Base-by-base conservation (phyloP, 2,329 filamentous ascomycete genomes). In the Fusarium duplospermum region DNA sequence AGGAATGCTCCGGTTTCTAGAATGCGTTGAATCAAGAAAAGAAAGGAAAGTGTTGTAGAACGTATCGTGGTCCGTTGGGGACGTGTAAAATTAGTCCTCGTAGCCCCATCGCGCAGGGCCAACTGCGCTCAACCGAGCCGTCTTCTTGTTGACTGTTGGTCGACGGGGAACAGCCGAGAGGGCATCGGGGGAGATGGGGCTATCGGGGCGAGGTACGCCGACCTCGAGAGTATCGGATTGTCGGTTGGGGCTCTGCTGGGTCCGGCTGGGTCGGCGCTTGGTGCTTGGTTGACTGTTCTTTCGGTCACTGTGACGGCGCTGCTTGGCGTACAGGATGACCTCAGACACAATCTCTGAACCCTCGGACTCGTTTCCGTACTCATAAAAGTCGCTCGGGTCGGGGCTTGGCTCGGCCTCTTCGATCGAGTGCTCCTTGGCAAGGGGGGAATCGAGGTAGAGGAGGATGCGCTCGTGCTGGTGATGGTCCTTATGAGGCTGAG, bases 131-230 rank as follows among this genome's bases (percentile, higher is more conserved):
- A 82, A 62, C 6, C 86, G 82, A 13, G 84, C 85, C 59, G 82
- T 81, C 75, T 83, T 86, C 77, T 84, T 84, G 73, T 77, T 79
- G 57, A 79, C 71, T 24, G 79, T 78, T 11, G 72, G 70, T 52
- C 77, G 74, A 31, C 66, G 70, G 18, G 77, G 76, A 7, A 73
- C 70, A 11, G 74, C 60, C 3, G 81, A 78, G 42, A 84, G 80
- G 1, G 76, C 68, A 16, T 79, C 78, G 2, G 82, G 81, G 0
- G 83, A 84, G 60, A 84, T 81, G 33, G 82, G 82, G 66, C 83
- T 84, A 60, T 87, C 85, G 4, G 85, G 84, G 24, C 84, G 80
- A 7, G 84, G 82, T 7, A 85, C 61, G n/a, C 78, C 77, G 10
- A 75, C 69, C 20, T 76, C 79, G n/a, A 62, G 56, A 20, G 36